A percentile compares a stretch with the other conserved stretches of the same genome.
phyloP scores from a whole-genome alignment of 495 filamentous ascomycete genomes.

The Penicillium desertorum region DNA sequence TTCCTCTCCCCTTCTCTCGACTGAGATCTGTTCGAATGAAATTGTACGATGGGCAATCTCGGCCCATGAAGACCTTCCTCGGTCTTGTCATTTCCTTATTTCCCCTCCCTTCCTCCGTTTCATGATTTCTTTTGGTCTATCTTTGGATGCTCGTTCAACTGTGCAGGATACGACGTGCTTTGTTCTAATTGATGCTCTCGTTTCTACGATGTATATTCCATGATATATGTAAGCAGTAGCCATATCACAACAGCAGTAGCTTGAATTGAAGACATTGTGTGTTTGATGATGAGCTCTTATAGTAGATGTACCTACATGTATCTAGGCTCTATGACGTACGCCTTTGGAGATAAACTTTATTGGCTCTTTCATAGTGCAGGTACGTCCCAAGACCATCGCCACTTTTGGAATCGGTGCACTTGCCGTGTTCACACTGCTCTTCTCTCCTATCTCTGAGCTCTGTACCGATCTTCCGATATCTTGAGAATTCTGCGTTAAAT shows the following conservation, averaged over 20 bases:
- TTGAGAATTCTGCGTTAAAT: too few relatives aligned
- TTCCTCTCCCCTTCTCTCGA: not conserved
- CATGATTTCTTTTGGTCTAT: not conserved
- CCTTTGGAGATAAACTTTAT: too few relatives aligned
- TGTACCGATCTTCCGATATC: too few relatives aligned
- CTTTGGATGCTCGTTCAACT: not conserved
- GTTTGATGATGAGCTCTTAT: not conserved
- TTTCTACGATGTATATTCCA: not conserved
- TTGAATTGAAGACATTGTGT: not conserved
- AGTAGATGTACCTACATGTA: not conserved
- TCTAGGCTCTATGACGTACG: too few relatives aligned
- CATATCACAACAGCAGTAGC: not conserved
- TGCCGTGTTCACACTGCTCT: too few relatives aligned
- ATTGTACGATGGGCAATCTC: conserved; percentile 26
- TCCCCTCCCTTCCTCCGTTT: conserved; percentile 1
- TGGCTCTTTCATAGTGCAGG: too few relatives aligned
- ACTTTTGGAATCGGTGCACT: too few relatives aligned
- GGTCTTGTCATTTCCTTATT: conserved; percentile 15
- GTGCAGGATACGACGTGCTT: not conserved
- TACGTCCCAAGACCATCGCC: too few relatives aligned
- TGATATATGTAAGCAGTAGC: not conserved
- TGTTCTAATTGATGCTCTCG: conserved; percentile 11
- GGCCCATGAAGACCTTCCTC: conserved; percentile 14
- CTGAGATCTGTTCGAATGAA: conserved; percentile 22
- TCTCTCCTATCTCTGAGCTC: too few relatives aligned